Conservation (phyloP, 2,329 filamentous ascomycete genomes). For the Cordyceps javanica region DNA sequence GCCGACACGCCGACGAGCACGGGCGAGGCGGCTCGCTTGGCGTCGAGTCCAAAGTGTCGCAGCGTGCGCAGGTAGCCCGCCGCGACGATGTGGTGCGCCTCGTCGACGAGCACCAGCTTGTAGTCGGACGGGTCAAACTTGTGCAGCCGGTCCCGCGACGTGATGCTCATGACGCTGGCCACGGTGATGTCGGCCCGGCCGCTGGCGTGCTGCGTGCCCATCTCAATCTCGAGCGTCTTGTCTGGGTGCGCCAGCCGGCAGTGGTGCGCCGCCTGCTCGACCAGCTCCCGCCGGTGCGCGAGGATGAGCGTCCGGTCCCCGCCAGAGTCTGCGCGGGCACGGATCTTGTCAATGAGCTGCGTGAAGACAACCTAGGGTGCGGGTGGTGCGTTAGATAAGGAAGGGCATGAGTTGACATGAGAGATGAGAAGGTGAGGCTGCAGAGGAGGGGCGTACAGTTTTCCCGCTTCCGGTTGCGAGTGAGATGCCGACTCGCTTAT, state of each 20-base stretch:
- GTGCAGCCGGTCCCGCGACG: constrained; percentile 64
- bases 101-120: constrained; percentile 90
- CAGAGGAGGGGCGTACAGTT: constrained; percentile 53
- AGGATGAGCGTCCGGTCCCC: constrained; percentile 81
- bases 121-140: constrained; percentile 77
- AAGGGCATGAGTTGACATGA: constrained; percentile 9
- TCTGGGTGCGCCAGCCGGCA: constrained; percentile 74
- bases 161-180: constrained; percentile 81
- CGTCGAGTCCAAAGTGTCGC: constrained; percentile 67
- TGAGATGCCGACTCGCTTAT: constrained; percentile 77
- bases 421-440: no score
- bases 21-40: constrained; percentile 40
- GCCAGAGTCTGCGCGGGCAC: constrained; percentile 40
- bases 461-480: constrained; percentile 86
- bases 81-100: constrained; percentile 94
- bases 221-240: constrained; percentile 82
- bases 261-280: constrained; percentile 87
- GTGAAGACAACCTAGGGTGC: constrained; percentile 78
- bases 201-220: constrained; percentile 71
- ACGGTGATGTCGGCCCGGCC: constrained; percentile 88
- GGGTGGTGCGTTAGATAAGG: neutral
- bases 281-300: constrained; percentile 85
- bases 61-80: constrained; percentile 69
- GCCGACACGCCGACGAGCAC: constrained; percentile 87
- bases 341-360: constrained; percentile 77